Evolutionary conservation across 1,139 yeast genomes (phyloP), one percentile per base, ranked within the genome.

Genomic region (Kodamaea arcana): DNA sequence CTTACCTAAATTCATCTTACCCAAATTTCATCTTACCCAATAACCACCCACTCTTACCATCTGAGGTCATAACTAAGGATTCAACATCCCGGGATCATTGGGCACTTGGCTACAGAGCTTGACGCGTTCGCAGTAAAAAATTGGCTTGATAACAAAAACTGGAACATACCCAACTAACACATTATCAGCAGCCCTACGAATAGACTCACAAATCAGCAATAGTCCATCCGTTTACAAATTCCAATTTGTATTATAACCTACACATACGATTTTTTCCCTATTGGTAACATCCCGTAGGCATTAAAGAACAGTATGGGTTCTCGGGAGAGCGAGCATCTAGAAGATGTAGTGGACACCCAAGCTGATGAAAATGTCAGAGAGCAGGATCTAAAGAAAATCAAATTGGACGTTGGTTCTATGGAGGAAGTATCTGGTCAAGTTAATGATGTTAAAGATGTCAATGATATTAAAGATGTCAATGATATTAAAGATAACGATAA

Each of bases 101-200:
- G n/a, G n/a, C n/a, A n/a, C n/a, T n/a, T n/a, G n/a, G n/a, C n/a
- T n/a, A n/a, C n/a, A n/a, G n/a, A n/a, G n/a, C 9, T n/a, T n/a
- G 28, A 25, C 28, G 28, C 28, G 28, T 25, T 25, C 9, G 9
- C 17, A 25, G 11, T 15, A 25, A 25, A 25, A 25, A 13, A 13
- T 25, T 4, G 7, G 9, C 17, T 25, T 15, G 26, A 24, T 24
- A 24, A 25, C 28, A 25, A 25, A 25, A 25, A 13, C 11, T 25
- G 28, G 17, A 25, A 25, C 26, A 24, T 8, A 24, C 5, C 12
- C 22, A 18, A 9, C 22, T 18, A 18, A n/a, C n/a, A n/a, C n/a
- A n/a, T n/a, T n/a, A n/a, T n/a, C n/a, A n/a, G n/a, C n/a, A n/a
- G n/a, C n/a, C n/a, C n/a, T n/a, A n/a, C n/a, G n/a, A n/a, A n/a